These are phyloP conservation scores for Pharnaceum exiguum DNA, from an alignment of 148 eudicot genomes.

Conservation along the genomic window DNA sequence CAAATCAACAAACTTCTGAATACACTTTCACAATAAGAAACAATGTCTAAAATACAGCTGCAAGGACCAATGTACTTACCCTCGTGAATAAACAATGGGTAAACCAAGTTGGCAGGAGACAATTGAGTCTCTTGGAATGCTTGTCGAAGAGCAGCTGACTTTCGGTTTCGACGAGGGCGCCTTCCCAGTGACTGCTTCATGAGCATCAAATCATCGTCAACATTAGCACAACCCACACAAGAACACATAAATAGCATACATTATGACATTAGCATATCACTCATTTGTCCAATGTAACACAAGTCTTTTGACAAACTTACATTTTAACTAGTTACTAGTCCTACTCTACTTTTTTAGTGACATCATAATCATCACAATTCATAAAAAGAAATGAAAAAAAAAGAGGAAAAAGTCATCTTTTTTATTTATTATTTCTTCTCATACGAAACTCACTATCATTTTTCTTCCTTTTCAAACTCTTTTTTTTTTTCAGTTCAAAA, in stretches of 20 bases:
- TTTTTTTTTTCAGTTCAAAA: too few relatives aligned
- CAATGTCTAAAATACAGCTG: neutral
- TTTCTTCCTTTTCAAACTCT: too few relatives aligned
- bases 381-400: too few relatives aligned
- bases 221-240: neutral
- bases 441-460: too few relatives aligned
- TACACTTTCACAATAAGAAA: neutral
- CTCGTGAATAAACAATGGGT: slow-evolving; percentile 96
- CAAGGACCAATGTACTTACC: slow-evolving; percentile 33
- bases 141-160: slow-evolving; percentile 56
- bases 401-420: too few relatives aligned
- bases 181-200: slow-evolving; percentile 39
- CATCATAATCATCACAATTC: too few relatives aligned
- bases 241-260: neutral
- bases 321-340: too few relatives aligned
- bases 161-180: slow-evolving; percentile 89
- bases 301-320: too few relatives aligned
- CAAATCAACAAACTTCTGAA: neutral
- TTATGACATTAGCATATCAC: neutral
- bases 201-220: neutral
- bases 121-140: slow-evolving; percentile 85
- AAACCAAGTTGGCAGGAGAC: slow-evolving; percentile 88
- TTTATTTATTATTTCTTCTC: too few relatives aligned
- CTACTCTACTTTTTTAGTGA: too few relatives aligned
- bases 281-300: too few relatives aligned